Evolutionary conservation across 257 asterid genomes (phyloP).

Genomic region (Scutellaria galericulata): DNA sequence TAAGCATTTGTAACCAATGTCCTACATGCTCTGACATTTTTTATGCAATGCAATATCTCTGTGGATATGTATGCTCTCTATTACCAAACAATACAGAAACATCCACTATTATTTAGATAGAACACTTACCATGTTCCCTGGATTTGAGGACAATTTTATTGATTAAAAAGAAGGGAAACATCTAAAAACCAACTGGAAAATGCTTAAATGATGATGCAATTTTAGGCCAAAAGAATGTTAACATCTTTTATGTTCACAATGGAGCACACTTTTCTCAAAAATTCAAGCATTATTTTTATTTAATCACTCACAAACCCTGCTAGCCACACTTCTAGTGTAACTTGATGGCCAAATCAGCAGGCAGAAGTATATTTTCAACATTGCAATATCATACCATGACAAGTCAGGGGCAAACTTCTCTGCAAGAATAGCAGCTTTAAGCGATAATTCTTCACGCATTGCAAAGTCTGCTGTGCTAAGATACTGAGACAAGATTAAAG

Average conservation of each 20-base stretch:
- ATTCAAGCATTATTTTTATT: constrained; percentile 14
- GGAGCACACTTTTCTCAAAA: background rate
- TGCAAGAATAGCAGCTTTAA: constrained; percentile 91
- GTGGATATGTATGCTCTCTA: background rate
- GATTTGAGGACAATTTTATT: background rate
- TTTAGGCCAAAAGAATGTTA: background rate
- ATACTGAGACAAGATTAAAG: constrained; percentile 54
- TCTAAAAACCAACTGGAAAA: constrained; percentile 7
- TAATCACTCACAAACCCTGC: constrained; percentile 13
- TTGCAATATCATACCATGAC: constrained; percentile 67
- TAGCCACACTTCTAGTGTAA: constrained; percentile 3
- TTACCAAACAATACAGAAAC: background rate
- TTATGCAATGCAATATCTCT: background rate
- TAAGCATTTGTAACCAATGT: background rate
- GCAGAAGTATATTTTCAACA: constrained; percentile 15
- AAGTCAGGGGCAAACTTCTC: constrained; percentile 98
- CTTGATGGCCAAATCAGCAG: constrained; percentile 24
- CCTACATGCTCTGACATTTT: background rate
- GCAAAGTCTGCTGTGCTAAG: constrained; percentile 82
- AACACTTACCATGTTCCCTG: background rate
- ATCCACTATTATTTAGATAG: background rate
- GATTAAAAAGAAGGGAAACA: background rate
- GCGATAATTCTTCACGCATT: constrained; percentile 66
- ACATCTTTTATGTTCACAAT: background rate
- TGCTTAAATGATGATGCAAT: background rate